Conservation (phyloP, 2,329 filamentous ascomycete species). For the Alternaria brassicicola region DNA sequence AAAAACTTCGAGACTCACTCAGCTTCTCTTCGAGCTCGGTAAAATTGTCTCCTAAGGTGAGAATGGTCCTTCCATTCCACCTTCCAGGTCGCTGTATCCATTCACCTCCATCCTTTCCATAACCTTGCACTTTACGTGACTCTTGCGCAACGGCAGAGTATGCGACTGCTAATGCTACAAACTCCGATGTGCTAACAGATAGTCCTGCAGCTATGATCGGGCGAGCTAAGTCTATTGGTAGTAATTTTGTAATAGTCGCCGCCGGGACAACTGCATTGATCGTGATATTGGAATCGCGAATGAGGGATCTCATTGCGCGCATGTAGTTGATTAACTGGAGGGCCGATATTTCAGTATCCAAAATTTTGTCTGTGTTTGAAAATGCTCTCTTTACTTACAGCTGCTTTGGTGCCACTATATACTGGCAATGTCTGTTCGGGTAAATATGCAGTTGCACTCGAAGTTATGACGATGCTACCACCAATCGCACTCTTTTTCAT, state of each 20-base stretch:
- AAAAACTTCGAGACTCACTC: constrained; percentile 21
- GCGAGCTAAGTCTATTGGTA: constrained; percentile 40
- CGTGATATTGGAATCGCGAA: constrained; percentile 30
- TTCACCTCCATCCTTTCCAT: constrained; percentile 42
- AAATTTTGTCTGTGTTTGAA: constrained; percentile 1
- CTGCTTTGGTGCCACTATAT: constrained; percentile 33
- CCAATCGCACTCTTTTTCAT: constrained; percentile 25
- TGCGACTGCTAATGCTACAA: constrained; percentile 47
- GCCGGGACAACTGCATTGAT: constrained; percentile 51
- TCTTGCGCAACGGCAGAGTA: constrained; percentile 49
- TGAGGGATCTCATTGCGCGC: neutral
- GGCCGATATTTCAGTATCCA: neutral
- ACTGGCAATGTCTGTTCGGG: constrained; percentile 49
- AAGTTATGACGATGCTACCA: constrained; percentile 50
- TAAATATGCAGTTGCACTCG: constrained; percentile 47
- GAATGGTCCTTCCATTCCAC: constrained; percentile 48
- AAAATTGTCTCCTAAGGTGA: constrained; percentile 46
- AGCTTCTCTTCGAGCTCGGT: constrained; percentile 46
- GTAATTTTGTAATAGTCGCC: constrained; percentile 42
- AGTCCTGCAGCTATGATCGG: constrained; percentile 41
- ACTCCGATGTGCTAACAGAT: constrained; percentile 43
- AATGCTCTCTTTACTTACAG: constrained; percentile 45
- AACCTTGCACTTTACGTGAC: constrained; percentile 39
- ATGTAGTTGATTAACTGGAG: neutral
- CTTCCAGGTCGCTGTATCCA: constrained; percentile 7